Base-by-base conservation (phyloP, 2,329 filamentous ascomycete genomes). In the Chaetomiaceae sp. region DNA sequence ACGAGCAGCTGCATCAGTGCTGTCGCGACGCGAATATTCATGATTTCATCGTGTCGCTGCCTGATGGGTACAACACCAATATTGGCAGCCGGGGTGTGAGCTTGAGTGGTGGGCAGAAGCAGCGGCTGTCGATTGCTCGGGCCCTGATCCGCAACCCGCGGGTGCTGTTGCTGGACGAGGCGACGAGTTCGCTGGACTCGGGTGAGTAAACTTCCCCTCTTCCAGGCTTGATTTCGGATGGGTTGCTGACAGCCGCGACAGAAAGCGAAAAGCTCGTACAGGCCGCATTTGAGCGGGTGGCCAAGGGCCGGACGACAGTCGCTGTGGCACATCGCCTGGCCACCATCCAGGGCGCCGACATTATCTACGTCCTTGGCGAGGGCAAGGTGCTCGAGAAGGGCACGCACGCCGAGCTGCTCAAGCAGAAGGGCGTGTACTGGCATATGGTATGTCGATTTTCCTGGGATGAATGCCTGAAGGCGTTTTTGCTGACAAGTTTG, bases 281-380 rank as follows among this genome's bases (percentile, higher is more conserved):
- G 67, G 74, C 73, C 1, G 86, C 87, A 0, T 82, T 91, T 63
- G 84, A 89, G 72, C 75, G 75, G 38, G 83, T 82, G 0, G 77
- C 76, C 3, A 75, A 76, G 58, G 80, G 79, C 2, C 71, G 79
- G 7, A 84, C 89, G 2, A 88, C 88, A 56, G 75, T 94, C 3
- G 87, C 87, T 3, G 87, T 94, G 11, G 89, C 89, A 1, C 89
- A 92, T 66, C 76, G 88, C 14, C 73, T 92, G 45, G 85, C 85
- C 0, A 92, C 87, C 12, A 83, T 91, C 19, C 87, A 88, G 67
- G 86, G 91, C 61, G 87, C 88, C 1, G 84, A 92, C 66, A 73
- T 84, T n/a, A 91, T 91, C 38, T 89, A 88, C 62, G 87, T 92
- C 0, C 81, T 94, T 44, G 86, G 87, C 11, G 78, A 84, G 56